Evolutionary conservation across 2,329 filamentous ascomycete species (phyloP).

Genomic region (Pseudogymnoascus sp.): DNA sequence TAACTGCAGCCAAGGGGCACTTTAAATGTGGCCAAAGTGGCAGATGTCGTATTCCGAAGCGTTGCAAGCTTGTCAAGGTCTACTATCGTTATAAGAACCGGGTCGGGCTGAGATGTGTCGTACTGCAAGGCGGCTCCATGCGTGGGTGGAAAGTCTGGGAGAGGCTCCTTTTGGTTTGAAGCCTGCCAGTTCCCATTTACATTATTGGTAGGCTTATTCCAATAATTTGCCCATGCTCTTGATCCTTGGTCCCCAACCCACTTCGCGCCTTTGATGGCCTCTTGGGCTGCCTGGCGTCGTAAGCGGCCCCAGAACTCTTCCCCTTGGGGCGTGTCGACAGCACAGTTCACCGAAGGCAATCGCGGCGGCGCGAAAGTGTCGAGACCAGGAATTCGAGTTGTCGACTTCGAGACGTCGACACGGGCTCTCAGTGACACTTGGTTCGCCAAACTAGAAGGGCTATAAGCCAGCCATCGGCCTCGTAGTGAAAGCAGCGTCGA

Average conservation of each 20-base stretch:
- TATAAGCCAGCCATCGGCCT: slow-evolving; percentile 69
- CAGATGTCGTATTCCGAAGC: slow-evolving; percentile 36
- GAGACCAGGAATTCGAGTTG: slow-evolving; percentile 46
- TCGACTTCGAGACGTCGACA: slow-evolving; percentile 45
- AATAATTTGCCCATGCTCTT: slow-evolving; percentile 74
- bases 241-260: slow-evolving; percentile 71
- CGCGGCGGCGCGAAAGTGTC: slow-evolving; percentile 59
- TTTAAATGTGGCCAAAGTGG: slow-evolving; percentile 61
- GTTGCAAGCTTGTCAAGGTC: slow-evolving; percentile 54
- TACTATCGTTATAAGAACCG: slow-evolving; percentile 65
- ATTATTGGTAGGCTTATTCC: slow-evolving; percentile 47
- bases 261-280: slow-evolving; percentile 63
- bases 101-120: slow-evolving; percentile 47
- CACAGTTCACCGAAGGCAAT: slow-evolving; percentile 56
- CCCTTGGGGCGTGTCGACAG: slow-evolving; percentile 62
- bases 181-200: slow-evolving; percentile 22
- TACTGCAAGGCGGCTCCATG: slow-evolving; percentile 53
- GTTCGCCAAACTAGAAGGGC: slow-evolving; percentile 60
- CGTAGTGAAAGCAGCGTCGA: slow-evolving; percentile 60
- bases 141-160: slow-evolving; percentile 61
- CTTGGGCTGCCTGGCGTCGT: slow-evolving; percentile 71
- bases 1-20: slow-evolving; percentile 71
- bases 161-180: slow-evolving; percentile 21
- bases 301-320: slow-evolving; percentile 68
- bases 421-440: slow-evolving; percentile 60